These are phyloP conservation scores for Trichoderma simmonsii DNA, from an alignment of 2,329 filamentous ascomycete genomes.

Conservation along the genomic window DNA sequence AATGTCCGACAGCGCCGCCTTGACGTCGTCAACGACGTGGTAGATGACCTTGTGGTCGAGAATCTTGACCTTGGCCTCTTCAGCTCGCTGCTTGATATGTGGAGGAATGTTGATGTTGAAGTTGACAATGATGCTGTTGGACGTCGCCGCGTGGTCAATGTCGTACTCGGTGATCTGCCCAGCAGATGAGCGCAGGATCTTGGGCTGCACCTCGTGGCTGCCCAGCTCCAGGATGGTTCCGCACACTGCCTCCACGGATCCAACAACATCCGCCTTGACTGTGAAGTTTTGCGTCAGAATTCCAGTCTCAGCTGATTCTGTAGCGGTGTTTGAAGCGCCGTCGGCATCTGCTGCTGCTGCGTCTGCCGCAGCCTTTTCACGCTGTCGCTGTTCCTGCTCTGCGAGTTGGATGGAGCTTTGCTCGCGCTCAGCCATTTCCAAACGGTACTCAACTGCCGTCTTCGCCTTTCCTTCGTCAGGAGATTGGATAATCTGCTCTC, in stretches of 20 bases:
- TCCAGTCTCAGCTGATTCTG: constrained; percentile 39
- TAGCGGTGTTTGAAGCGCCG: constrained; percentile 29
- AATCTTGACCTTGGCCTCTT: constrained; percentile 68
- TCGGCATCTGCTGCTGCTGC: constrained; percentile 36
- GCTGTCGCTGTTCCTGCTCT: constrained; percentile 61
- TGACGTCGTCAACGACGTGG: constrained; percentile 70
- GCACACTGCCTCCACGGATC: constrained; percentile 86
- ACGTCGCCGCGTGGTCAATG: constrained; percentile 78
- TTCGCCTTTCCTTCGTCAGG: constrained; percentile 74
- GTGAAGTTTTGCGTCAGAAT: constrained; percentile 70
- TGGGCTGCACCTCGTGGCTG: constrained; percentile 76
- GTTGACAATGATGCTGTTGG: constrained; percentile 73
- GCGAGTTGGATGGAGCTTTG: constrained; percentile 80
- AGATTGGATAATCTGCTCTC: constrained; percentile 83
- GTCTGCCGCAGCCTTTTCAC: constrained; percentile 48
- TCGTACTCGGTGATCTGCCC: constrained; percentile 83
- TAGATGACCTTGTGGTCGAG: constrained; percentile 88
- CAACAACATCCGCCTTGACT: constrained; percentile 88
- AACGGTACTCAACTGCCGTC: constrained; percentile 71
- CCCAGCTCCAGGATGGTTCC: constrained; percentile 75
- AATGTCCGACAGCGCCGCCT: constrained; percentile 63
- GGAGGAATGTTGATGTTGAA: constrained; percentile 76
- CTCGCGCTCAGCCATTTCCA: constrained; percentile 67
- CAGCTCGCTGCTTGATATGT: constrained; percentile 66
- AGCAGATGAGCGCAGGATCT: constrained; percentile 72